Percentiles rank a stretch among this genome's conserved stretches.
Evolutionary conservation across 2,329 filamentous ascomycete species (phyloP).

Genomic region (Curvularia eragrostidis): DNA sequence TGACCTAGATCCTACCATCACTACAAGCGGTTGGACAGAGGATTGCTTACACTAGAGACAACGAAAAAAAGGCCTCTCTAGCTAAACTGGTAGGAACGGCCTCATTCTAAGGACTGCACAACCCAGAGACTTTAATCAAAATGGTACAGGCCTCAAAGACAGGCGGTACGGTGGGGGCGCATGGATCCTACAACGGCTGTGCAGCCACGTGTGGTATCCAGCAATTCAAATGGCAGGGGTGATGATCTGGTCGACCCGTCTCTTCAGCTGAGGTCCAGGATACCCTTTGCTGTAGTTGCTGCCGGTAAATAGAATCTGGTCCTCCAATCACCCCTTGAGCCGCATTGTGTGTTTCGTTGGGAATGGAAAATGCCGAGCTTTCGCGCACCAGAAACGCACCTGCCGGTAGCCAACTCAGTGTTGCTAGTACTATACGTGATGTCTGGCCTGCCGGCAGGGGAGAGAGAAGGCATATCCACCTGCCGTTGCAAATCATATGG

Average conservation of each 20-base stretch:
- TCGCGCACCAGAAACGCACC: neutral
- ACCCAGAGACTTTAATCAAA: neutral
- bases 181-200: constrained; percentile 12
- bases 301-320: neutral
- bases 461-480: neutral
- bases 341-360: neutral
- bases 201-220: constrained; percentile 14
- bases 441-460: neutral
- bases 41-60: neutral
- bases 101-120: neutral
- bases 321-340: neutral
- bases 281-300: neutral
- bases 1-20: neutral
- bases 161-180: neutral
- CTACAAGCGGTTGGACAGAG: neutral
- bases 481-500: neutral
- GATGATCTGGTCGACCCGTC: neutral
- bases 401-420: neutral
- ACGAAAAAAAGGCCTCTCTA: neutral
- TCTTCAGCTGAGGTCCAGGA: neutral
- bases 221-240: neutral
- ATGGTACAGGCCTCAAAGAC: neutral
- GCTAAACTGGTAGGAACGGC: neutral
- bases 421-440: neutral
- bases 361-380: neutral